A percentile compares a stretch with the other conserved stretches of the same genome.
Conservation (phyloP, 345 rosid genomes). For the Streptanthus diversifolius region DNA sequence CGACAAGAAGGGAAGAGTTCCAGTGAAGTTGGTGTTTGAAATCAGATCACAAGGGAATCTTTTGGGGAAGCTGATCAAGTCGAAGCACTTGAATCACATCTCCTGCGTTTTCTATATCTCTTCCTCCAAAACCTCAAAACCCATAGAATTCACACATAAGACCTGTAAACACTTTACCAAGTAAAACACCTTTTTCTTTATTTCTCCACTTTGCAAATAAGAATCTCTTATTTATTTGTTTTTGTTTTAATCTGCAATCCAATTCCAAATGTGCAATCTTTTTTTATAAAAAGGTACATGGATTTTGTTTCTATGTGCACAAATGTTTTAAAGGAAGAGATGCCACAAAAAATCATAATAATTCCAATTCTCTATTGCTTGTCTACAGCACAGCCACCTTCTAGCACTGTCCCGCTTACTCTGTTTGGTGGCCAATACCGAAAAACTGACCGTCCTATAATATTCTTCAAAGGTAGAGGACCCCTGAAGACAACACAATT, state of each 20-base stretch:
- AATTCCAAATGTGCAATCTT: slow-evolving; percentile 3
- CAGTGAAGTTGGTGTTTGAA: slow-evolving; percentile 57
- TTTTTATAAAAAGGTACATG: slow-evolving; percentile 1
- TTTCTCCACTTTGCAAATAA: slow-evolving; percentile 14
- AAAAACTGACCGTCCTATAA: slow-evolving; percentile 81
- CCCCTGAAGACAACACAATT: slow-evolving; percentile 54
- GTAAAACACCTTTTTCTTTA: slow-evolving; percentile 3
- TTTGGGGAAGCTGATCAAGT: slow-evolving; percentile 70
- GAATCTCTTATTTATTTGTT: background rate
- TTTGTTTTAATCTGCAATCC: background rate
- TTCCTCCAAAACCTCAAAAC: slow-evolving; percentile 42
- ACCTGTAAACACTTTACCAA: slow-evolving; percentile 37
- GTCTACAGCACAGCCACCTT: slow-evolving; percentile 66
- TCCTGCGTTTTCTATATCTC: slow-evolving; percentile 57
- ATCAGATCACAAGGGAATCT: slow-evolving; percentile 62
- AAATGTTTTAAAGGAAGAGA: slow-evolving; percentile 7
- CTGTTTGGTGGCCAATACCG: slow-evolving; percentile 94
- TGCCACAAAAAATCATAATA: slow-evolving; percentile 6
- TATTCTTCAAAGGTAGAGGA: slow-evolving; percentile 83
- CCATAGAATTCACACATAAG: slow-evolving; percentile 43
- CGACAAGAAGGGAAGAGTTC: slow-evolving; percentile 44
- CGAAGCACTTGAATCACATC: slow-evolving; percentile 46
- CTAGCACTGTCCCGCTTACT: slow-evolving; percentile 62
- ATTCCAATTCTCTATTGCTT: slow-evolving; percentile 39
- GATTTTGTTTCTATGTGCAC: background rate